Evolutionary conservation across 805 yeast genomes (phyloP).

Genomic region (Candida xyloterini): DNA sequence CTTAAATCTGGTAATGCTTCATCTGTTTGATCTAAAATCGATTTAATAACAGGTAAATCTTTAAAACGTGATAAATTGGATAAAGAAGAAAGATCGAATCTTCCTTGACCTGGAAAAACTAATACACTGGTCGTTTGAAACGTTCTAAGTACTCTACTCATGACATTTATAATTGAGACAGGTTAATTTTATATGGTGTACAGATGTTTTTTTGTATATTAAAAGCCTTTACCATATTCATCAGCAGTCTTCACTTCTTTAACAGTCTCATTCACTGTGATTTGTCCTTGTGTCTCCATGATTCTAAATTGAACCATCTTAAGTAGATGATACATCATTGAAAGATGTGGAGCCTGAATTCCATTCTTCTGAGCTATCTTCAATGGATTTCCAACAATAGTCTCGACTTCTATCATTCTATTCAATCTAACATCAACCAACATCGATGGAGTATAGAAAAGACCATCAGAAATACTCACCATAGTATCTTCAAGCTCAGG

Average conservation of each 20-base stretch:
- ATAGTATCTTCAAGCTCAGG: conserved; percentile 33
- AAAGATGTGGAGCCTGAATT: conserved; percentile 53
- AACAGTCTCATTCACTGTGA: conserved; percentile 30
- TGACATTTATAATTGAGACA: background rate
- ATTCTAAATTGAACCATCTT: conserved; percentile 57
- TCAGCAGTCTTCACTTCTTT: conserved; percentile 6
- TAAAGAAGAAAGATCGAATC: conserved; percentile 18
- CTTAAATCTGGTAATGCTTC: conserved; percentile 20
- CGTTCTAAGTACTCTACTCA: conserved; percentile 3
- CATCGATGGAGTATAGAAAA: conserved; percentile 44
- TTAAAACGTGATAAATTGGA: conserved; percentile 9
- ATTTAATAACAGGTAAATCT: conserved; percentile 9
- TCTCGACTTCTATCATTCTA: conserved; percentile 40
- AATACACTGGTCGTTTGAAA: conserved; percentile 10
- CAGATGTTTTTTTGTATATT: conserved; percentile 1
- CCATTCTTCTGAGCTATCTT: conserved; percentile 38
- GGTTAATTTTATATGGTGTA: background rate
- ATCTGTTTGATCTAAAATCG: conserved; percentile 20
- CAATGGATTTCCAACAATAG: conserved; percentile 39
- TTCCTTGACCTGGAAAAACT: conserved; percentile 35
- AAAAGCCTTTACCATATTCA: conserved; percentile 24
- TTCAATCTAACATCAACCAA: conserved; percentile 39
- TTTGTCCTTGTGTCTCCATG: conserved; percentile 50
- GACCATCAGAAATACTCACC: conserved; percentile 36
- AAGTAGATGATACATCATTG: conserved; percentile 53